Percentiles rank a stretch among this genome's conserved stretches.
These are phyloP conservation scores for Saccharum officinarum DNA, from an alignment of 176 grass and related monocot genomes.

Conservation along the genomic window DNA sequence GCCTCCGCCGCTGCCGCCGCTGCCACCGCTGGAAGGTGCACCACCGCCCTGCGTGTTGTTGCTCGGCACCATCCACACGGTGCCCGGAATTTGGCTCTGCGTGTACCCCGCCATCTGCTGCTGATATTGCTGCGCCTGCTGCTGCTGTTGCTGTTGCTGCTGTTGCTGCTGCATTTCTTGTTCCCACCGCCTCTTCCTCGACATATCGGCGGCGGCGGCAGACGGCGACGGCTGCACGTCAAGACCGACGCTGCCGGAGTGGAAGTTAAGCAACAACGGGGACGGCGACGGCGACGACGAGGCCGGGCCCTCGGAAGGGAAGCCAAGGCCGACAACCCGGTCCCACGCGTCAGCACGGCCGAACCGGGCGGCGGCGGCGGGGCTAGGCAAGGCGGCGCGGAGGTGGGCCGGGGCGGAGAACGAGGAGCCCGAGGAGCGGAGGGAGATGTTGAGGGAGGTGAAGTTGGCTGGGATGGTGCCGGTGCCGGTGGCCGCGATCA, in stretches of 20 bases:
- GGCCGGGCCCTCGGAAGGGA: conserved; percentile 59
- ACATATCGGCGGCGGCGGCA: conserved; percentile 44
- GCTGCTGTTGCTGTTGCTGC: conserved; percentile 48
- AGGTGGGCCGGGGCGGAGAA: conserved; percentile 73
- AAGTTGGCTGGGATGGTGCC: conserved; percentile 98
- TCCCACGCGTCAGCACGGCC: conserved; percentile 61
- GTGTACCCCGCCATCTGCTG: conserved; percentile 89
- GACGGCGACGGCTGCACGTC: conserved; percentile 71
- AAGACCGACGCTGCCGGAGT: conserved; percentile 71
- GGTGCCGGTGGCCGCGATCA: conserved; percentile 93
- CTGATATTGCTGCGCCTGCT: conserved; percentile 63
- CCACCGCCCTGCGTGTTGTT: conserved; percentile 61
- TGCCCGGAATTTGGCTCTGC: conserved; percentile 76
- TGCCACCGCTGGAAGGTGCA: conserved; percentile 33
- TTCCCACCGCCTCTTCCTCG: conserved; percentile 80
- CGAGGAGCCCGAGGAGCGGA: conserved; percentile 88
- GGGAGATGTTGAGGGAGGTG: conserved; percentile 96
- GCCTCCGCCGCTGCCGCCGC: neutral
- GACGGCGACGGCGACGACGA: conserved; percentile 69
- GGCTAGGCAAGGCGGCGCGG: conserved; percentile 44
- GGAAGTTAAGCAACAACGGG: conserved; percentile 80
- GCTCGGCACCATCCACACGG: conserved; percentile 94
- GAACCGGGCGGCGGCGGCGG: conserved; percentile 36
- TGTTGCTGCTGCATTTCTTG: conserved; percentile 68
- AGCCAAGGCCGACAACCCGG: conserved; percentile 55